Evolutionary conservation across 495 filamentous ascomycete genomes (phyloP), one percentile per base, ranked within the genome.

Genomic region (Apiosordaria backusii): DNA sequence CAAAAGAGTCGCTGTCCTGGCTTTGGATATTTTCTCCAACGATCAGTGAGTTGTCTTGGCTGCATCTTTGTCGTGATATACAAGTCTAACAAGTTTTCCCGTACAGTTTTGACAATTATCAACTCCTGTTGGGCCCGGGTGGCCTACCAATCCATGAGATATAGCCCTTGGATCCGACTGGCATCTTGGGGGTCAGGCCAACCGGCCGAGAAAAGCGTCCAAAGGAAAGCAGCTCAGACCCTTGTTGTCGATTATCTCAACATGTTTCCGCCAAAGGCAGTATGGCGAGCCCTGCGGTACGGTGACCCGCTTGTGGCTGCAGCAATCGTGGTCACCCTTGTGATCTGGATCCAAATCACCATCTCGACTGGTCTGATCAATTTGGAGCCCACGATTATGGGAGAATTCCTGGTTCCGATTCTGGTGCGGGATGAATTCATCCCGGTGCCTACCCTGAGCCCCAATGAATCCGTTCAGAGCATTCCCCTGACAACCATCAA

Each of bases 301-400:
- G 35, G 60, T 50, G 60, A 62, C 25, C 35, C 50, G 7, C 60
- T 62, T 4, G 60, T 62, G 1, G 26, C 60, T 15, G 60, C 60
- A 18, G 29, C 60, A 5, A 16, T 62, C 35, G 29, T 62, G 60
- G 60, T 62, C 15, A 52, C 60, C 4, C 23, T 62, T 62, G 60
- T 62, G 18, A 52, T 62, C 25, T 62, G 53, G 21, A 52, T 62
- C 35, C 29, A 52, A 26, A 62, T 62, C 29, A 62, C 60, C 60
- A 62, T 62, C 40, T 62, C 60, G 9, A 62, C 60, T 50, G 60
- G 60, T 50, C 52, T 62, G 60, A 62, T 62, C 60, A 62, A 62
- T 16, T 62, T 50, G 9, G 60, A 62, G 22, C 60, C 60, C 10
- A 13, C 35, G 53, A 19, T 52, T 62, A 7, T 24, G 26, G n/a